A percentile compares a stretch with the other conserved stretches of the same genome.
Evolutionary conservation across 2,329 filamentous ascomycete genomes (phyloP).

Genomic region (Colletotrichum filicis): DNA sequence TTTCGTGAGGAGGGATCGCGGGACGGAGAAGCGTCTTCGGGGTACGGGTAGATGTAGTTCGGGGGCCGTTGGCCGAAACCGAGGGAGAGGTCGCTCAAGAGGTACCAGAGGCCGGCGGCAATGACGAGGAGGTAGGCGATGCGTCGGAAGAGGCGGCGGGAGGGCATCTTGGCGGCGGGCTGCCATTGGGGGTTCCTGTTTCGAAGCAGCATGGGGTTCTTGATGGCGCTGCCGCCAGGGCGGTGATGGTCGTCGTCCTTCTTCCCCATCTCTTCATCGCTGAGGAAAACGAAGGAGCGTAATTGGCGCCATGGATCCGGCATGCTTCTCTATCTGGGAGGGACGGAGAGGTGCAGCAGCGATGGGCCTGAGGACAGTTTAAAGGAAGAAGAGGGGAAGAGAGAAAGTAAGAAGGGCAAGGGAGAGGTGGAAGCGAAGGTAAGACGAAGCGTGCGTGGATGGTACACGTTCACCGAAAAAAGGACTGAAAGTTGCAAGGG

Average conservation of each 20-base stretch:
- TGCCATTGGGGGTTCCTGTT: conserved; percentile 51
- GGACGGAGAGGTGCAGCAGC: conserved; percentile 1
- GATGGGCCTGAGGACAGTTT: conserved; percentile 6
- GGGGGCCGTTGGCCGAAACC: conserved; percentile 44
- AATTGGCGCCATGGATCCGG: conserved; percentile 45
- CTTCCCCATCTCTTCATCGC: conserved; percentile 68
- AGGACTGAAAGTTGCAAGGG: conserved; percentile 27
- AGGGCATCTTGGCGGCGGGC: conserved; percentile 52
- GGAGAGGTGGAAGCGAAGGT: neutral
- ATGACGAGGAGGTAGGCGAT: conserved; percentile 60
- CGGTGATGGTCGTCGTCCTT: conserved; percentile 67
- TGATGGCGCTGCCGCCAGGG: conserved; percentile 31
- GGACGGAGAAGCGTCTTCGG: conserved; percentile 25
- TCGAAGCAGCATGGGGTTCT: conserved; percentile 37
- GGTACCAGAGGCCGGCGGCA: conserved; percentile 67
- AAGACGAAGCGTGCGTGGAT: neutral
- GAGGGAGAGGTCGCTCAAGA: conserved; percentile 71
- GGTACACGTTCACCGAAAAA: conserved; percentile 6
- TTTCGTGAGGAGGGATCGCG: conserved; percentile 19
- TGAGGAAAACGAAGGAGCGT: conserved; percentile 55
- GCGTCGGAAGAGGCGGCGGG: conserved; percentile 66
- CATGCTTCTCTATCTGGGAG: conserved; percentile 44
- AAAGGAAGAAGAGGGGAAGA: conserved; percentile 2
- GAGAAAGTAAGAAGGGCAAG: conserved; percentile 1
- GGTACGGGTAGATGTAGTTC: conserved; percentile 48